A percentile compares a stretch with the other conserved stretches of the same genome.
Evolutionary conservation across 2,329 filamentous ascomycete genomes (phyloP).

Genomic region (Pseudofabraea citricarpa): DNA sequence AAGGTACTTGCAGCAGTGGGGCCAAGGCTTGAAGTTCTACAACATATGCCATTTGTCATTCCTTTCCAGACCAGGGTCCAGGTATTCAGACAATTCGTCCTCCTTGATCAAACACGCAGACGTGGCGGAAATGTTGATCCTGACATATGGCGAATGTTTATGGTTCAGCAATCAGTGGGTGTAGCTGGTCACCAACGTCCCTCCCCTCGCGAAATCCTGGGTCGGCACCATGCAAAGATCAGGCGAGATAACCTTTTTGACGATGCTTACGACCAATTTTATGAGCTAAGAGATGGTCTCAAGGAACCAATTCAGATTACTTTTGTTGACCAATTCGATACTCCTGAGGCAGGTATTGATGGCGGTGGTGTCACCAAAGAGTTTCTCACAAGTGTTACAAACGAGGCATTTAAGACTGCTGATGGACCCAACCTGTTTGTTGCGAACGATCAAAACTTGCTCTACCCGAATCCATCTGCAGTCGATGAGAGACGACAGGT

Average conservation of each 20-base stretch:
- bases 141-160: constrained; percentile 66
- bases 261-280: constrained; percentile 83
- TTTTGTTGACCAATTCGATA: constrained; percentile 87
- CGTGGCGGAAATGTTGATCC: constrained; percentile 69
- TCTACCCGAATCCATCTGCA: constrained; percentile 82
- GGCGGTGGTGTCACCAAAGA: constrained; percentile 97
- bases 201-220: constrained; percentile 34
- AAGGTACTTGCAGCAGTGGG: constrained; percentile 74
- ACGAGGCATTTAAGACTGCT: constrained; percentile 69
- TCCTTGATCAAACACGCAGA: constrained; percentile 70
- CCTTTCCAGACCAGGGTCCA: constrained; percentile 88
- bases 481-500: constrained; percentile 63
- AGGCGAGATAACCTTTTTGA: constrained; percentile 74
- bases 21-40: constrained; percentile 82
- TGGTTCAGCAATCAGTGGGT: constrained; percentile 37
- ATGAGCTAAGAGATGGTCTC: constrained; percentile 70
- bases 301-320: constrained; percentile 97
- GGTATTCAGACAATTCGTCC: constrained; percentile 91
- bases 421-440: constrained; percentile 63
- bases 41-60: constrained; percentile 96
- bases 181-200: constrained; percentile 8
- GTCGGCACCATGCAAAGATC: constrained; percentile 73
- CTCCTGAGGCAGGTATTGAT: constrained; percentile 88
- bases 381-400: constrained; percentile 84
- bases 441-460: constrained; percentile 77